These are phyloP conservation scores for Leishmania mexicana DNA, from an alignment of 208 protist genomes.

Conservation along the genomic window DNA sequence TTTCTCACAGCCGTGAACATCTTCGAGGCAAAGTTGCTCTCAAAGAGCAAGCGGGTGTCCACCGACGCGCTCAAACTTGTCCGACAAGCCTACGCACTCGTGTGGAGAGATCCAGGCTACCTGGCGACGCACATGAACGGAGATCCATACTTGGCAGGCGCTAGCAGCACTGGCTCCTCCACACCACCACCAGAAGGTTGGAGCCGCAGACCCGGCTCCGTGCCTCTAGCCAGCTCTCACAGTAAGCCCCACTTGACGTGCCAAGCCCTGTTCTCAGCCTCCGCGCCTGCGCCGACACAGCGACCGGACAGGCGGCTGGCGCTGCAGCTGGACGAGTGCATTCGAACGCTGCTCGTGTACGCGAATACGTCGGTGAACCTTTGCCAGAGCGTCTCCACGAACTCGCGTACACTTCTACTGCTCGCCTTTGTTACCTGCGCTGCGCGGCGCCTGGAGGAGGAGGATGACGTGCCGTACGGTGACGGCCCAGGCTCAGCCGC, in stretches of 20 bases:
- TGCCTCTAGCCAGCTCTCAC: background rate
- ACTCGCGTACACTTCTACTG: slow-evolving; percentile 51
- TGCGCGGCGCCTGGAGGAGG: slow-evolving; percentile 56
- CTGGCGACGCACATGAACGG: slow-evolving; percentile 22
- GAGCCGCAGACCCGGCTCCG: background rate
- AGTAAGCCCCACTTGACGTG: background rate
- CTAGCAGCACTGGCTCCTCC: background rate
- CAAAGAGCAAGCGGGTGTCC: slow-evolving; percentile 58
- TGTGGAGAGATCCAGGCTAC: slow-evolving; percentile 58
- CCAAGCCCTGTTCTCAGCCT: slow-evolving; percentile 26
- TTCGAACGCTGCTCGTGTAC: slow-evolving; percentile 82
- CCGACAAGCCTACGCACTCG: slow-evolving; percentile 67
- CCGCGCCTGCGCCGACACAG: slow-evolving; percentile 38
- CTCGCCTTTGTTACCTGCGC: slow-evolving; percentile 71
- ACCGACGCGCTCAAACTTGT: slow-evolving; percentile 72
- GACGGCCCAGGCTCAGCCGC: slow-evolving; percentile 11
- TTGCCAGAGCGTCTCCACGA: slow-evolving; percentile 50
- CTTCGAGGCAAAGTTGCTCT: slow-evolving; percentile 66
- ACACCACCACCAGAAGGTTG: background rate
- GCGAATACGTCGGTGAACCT: slow-evolving; percentile 73
- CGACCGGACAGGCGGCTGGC: slow-evolving; percentile 43
- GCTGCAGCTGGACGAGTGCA: slow-evolving; percentile 60
- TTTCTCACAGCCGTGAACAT: slow-evolving; percentile 71
- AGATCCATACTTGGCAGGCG: slow-evolving; percentile 7
- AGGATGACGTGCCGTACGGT: slow-evolving; percentile 12